Base-by-base conservation (phyloP, 208 protist species). In the Trypanosomatidae sp. region DNA sequence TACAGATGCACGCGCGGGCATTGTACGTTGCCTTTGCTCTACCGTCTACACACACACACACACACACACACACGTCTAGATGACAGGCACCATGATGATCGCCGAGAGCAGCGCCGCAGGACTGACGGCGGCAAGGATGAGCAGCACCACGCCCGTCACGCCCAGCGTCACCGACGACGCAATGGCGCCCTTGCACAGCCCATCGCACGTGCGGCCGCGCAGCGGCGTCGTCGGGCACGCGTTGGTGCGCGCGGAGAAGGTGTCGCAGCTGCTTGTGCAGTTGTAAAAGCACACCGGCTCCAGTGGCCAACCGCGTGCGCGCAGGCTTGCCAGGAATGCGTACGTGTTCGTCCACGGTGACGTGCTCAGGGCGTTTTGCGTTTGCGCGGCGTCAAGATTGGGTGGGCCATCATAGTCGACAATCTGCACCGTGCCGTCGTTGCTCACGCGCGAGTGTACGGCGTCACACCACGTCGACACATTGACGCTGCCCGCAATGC, bases 171-270 rank as follows among this genome's bases (percentile, higher is more conserved):
- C 56, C 2, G 68, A 65, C 1, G 79, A 69, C 6, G 55, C 74
- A 38, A 84, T 73, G 22, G 64, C 74, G 43, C 71, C 74, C 40
- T 66, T 69, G 53, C 79, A 82, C n/a, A 88, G 40, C 20, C 56
- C 74, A 38, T 88, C 64, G 32, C 71, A 82, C 28, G 25, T 28
- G 3, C 37, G 41, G 20, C 38, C 35, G n/a, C 28, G 27, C 16
- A 45, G 48, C 4, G 20, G 35, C 11, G 43, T 66, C 37, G 48
- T 53, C 43, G 19, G 21, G 47, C 65, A 74, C 42, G 62, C 23
- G 10, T 56, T 16, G 25, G 21, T 7, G 38, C 22, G 43, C 25
- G 42, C 56, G n/a, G 53, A 56, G 15, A 53, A 18, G 1, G 18
- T 52, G 21, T 42, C 19, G 28, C 71, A 81, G 13, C 46, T 42